phyloP scores from a whole-genome alignment of 2,329 filamentous ascomycete genomes.

The Ceratocystis papillata region DNA sequence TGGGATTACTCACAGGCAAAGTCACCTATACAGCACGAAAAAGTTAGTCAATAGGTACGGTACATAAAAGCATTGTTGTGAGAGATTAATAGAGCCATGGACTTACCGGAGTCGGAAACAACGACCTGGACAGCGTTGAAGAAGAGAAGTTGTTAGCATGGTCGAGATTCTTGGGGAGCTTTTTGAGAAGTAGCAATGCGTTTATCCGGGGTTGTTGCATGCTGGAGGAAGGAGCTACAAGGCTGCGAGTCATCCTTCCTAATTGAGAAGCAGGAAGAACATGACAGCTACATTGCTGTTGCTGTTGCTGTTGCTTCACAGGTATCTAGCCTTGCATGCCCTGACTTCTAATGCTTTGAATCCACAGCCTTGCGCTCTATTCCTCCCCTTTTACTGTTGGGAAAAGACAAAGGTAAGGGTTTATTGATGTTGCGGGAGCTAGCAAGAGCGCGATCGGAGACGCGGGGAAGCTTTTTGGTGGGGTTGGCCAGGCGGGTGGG shows the following conservation, averaged over 20 bases:
- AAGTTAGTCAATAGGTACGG: conserved; percentile 24
- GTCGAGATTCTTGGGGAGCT: too few relatives aligned
- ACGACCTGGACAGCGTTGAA: conserved; percentile 55
- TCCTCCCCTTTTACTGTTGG: neutral
- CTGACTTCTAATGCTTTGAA: too few relatives aligned
- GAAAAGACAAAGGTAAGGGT: too few relatives aligned
- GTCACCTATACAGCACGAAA: conserved; percentile 46
- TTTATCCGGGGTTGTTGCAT: neutral
- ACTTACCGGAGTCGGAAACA: conserved; percentile 89
- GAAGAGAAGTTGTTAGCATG: neutral
- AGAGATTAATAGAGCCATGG: conserved; percentile 23
- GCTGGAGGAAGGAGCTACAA: conserved; percentile 9
- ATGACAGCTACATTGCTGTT: neutral
- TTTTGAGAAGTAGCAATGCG: too few relatives aligned
- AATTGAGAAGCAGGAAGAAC: conserved; percentile 1
- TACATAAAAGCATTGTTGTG: conserved; percentile 20
- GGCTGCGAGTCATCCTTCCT: conserved; percentile 8
- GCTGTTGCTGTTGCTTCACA: neutral
- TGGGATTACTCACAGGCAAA: conserved; percentile 56
- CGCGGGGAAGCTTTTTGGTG: too few relatives aligned
- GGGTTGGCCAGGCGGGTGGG: too few relatives aligned
- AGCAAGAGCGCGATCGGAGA: too few relatives aligned
- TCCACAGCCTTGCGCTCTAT: too few relatives aligned
- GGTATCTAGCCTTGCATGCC: too few relatives aligned
- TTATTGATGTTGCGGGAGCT: too few relatives aligned